These are phyloP conservation scores for Lachancea fermentati DNA, from an alignment of 805 yeast species.

Conservation along the genomic window DNA sequence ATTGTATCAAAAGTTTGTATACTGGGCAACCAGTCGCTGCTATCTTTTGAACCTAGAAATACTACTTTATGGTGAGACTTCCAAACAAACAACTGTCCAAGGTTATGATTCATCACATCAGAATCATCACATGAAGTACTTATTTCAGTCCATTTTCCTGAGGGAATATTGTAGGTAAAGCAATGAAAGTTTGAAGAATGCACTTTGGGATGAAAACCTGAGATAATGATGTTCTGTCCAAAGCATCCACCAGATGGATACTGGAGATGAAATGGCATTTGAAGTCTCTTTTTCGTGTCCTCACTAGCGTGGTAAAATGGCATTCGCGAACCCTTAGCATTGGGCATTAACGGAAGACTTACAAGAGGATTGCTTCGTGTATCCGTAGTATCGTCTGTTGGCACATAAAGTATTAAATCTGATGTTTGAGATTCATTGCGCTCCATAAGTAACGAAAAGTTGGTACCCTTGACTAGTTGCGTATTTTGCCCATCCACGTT, in stretches of 20 bases:
- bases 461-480: constrained; percentile 16
- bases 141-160: constrained; percentile 55
- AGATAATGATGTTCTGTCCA: constrained; percentile 58
- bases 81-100: constrained; percentile 71
- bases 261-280: constrained; percentile 33
- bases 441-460: constrained; percentile 25
- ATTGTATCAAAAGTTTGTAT: constrained; percentile 42
- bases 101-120: constrained; percentile 48
- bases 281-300: constrained; percentile 20
- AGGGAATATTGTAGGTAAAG: constrained; percentile 28
- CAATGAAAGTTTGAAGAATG: constrained; percentile 23
- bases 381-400: constrained; percentile 8
- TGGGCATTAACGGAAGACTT: constrained; percentile 31
- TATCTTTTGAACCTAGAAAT: constrained; percentile 44
- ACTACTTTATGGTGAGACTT: constrained; percentile 69
- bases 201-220: constrained; percentile 51
- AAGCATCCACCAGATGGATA: constrained; percentile 59
- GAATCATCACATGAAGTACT: constrained; percentile 49
- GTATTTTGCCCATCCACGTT: constrained; percentile 21
- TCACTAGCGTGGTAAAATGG: constrained; percentile 19
- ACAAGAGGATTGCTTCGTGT: constrained; percentile 27
- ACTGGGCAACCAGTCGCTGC: constrained; percentile 26
- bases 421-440: constrained; percentile 27
- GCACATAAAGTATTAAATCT: constrained; percentile 23
- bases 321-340: constrained; percentile 31